phyloP scores from a whole-genome alignment of 306 rosid species.

The Vicia villosa region DNA sequence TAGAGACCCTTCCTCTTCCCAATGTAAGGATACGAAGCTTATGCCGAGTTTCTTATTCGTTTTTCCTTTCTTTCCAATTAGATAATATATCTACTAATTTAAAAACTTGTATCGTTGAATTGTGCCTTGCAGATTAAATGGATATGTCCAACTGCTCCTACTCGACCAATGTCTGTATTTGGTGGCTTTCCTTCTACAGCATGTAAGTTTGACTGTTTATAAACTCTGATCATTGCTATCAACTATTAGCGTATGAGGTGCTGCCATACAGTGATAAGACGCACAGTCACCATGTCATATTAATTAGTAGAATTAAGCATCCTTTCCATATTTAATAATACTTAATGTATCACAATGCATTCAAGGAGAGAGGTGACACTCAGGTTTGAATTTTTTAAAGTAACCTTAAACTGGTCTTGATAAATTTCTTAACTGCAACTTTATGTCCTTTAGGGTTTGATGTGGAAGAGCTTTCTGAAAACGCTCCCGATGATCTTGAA shows the following conservation, averaged over 20 bases:
- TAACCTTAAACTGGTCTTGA: neutral
- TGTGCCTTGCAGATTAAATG: slow-evolving; percentile 80
- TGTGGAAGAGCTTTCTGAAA: slow-evolving; percentile 87
- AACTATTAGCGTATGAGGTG: slow-evolving; percentile 20
- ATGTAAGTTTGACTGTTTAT: slow-evolving; percentile 60
- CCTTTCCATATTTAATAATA: neutral
- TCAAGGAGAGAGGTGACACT: neutral
- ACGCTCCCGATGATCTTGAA: slow-evolving; percentile 84
- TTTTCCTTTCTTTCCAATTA: neutral
- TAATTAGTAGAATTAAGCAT: neutral
- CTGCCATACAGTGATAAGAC: neutral
- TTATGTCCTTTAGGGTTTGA: slow-evolving; percentile 72
- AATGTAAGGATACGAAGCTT: slow-evolving; percentile 63
- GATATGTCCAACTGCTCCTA: slow-evolving; percentile 99
- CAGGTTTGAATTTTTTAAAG: slow-evolving; percentile 3
- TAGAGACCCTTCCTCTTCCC: slow-evolving; percentile 93
- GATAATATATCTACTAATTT: slow-evolving; percentile 10
- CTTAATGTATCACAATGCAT: slow-evolving; percentile 7
- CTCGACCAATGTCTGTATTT: slow-evolving; percentile 73
- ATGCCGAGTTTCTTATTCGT: neutral
- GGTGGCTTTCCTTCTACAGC: slow-evolving; percentile 99
- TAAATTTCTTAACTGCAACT: slow-evolving; percentile 28
- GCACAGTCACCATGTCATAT: too few species aligned
- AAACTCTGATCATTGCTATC: neutral
- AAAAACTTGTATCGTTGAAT: slow-evolving; percentile 16